A percentile compares a stretch with the other conserved stretches of the same genome.
These are phyloP conservation scores for Diplotaxis tenuifolia DNA, from an alignment of 345 rosid species.

Conservation along the genomic window DNA sequence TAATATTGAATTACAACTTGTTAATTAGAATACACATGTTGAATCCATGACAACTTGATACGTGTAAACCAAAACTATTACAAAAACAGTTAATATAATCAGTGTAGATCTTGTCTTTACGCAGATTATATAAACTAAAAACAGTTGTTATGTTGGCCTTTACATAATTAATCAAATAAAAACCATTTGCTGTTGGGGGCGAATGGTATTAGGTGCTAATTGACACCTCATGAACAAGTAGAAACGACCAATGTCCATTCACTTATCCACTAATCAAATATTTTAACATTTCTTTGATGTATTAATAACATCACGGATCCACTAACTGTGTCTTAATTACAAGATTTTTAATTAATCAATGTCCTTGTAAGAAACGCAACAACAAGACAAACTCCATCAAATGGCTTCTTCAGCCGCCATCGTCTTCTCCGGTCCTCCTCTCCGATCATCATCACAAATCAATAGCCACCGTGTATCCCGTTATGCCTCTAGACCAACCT, in stretches of 20 bases:
- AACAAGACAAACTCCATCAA: background rate
- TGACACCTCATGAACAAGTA: conserved; percentile 26
- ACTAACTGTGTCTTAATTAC: conserved; percentile 32
- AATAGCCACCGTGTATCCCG: background rate
- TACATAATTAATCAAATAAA: conserved; percentile 5
- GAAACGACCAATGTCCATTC: conserved; percentile 21
- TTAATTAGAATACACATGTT: background rate
- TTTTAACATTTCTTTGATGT: background rate
- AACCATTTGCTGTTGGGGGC: background rate
- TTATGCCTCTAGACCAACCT: background rate
- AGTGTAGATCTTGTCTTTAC: conserved; percentile 16
- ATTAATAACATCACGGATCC: background rate
- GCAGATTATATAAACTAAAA: background rate
- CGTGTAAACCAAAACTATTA: conserved; percentile 29
- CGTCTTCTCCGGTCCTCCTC: background rate
- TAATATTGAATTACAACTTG: background rate
- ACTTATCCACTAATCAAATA: conserved; percentile 25
- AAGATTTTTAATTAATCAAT: conserved; percentile 8
- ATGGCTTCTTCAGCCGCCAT: background rate
- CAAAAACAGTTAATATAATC: background rate
- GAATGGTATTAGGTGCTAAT: conserved; percentile 32
- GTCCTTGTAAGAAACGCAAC: background rate
- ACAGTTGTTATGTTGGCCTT: conserved; percentile 19
- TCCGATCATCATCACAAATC: background rate
- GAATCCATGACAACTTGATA: background rate